Evolutionary conservation across 2,329 filamentous ascomycete species (phyloP), one percentile per base, ranked within the genome.

Genomic region (Pseudocercospora cruenta): DNA sequence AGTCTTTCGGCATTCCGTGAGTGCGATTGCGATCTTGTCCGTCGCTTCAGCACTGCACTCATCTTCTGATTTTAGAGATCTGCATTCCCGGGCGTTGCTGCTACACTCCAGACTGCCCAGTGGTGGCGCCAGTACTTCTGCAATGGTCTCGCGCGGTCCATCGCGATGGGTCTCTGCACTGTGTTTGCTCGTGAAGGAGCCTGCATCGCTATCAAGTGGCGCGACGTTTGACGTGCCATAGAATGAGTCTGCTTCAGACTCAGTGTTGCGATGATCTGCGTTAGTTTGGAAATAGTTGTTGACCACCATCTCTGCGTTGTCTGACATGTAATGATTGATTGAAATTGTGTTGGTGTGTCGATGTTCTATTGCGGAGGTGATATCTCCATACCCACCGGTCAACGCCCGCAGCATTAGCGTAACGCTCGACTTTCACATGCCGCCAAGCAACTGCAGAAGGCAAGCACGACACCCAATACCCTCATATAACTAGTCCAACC

Each of bases 381-480:
- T 22, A 6, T 10, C 16, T 1, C 7, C n/a, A 8, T 9, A 12
- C 19, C 10, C n/a, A 51, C 19, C 19, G 47, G 47, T 51, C 47
- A 26, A 24, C 19, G 4, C 14, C 51, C 26, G 51, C 51, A 28
- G 10, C 51, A 12, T 5, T 31, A 55, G 51, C 51, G 51, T 28
- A 55, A 31, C 51, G 51, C 51, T 19, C 51, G 3, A 31, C 51
- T 55, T 55, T 55, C 51, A 55, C 51, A 55, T 55, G 51, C 51
- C 26, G 16, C 22, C 22, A n/a, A 31, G 22, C 24, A 26, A 3
- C 24, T 24, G 12, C 10, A 55, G 8, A 26, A 26, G 51, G 51
- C 12, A 55, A 7, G 24, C 51, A 55, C 51, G 24, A 33, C 24
- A 2, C 4, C 9, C 26, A 7, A n/a, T 8, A n/a, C 16, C 51